Percentiles rank a stretch among this genome's conserved stretches.
Evolutionary conservation across 495 filamentous ascomycete genomes (phyloP).

Genomic region (Antarctomyces pellizariae): DNA sequence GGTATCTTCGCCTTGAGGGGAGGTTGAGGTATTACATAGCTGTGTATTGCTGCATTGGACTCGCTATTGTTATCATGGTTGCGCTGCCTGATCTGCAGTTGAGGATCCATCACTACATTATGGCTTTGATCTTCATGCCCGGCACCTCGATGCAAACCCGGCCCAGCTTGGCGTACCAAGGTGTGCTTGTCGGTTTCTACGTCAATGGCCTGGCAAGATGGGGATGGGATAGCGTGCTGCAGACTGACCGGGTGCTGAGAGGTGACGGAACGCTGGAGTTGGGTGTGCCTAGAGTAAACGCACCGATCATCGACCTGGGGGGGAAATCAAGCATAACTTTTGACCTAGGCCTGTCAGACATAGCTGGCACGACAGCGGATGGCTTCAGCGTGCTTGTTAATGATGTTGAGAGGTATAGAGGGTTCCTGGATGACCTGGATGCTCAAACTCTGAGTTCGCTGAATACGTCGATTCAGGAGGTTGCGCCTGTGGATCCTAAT

Average conservation of each 20-base stretch:
- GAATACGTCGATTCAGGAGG: slow-evolving; percentile 8
- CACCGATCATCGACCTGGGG: slow-evolving; percentile 19
- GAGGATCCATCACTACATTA: slow-evolving; percentile 85
- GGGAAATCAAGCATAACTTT: too few relatives aligned
- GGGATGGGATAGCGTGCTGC: slow-evolving; percentile 81
- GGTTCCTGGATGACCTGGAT: too few relatives aligned
- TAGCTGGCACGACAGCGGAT: slow-evolving; percentile 39
- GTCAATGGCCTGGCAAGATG: slow-evolving; percentile 82
- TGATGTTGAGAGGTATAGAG: slow-evolving; percentile 69
- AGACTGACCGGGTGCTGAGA: slow-evolving; percentile 48
- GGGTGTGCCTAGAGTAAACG: slow-evolving; percentile 37
- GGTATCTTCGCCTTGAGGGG: slow-evolving; percentile 50
- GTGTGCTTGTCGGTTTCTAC: slow-evolving; percentile 72
- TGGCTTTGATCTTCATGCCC: slow-evolving; percentile 59
- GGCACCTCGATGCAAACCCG: slow-evolving; percentile 70
- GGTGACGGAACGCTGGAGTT: slow-evolving; percentile 47
- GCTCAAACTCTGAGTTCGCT: slow-evolving; percentile 7
- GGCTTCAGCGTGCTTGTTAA: slow-evolving; percentile 81
- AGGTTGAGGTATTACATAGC: slow-evolving; percentile 43
- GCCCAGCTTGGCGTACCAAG: slow-evolving; percentile 58
- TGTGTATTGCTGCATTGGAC: slow-evolving; percentile 40
- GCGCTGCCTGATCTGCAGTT: slow-evolving; percentile 62
- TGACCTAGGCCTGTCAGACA: slow-evolving; percentile 26
- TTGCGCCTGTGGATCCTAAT: background rate
- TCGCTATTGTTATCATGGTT: slow-evolving; percentile 35